Evolutionary conservation across 371 early-diverging fungal genomes (phyloP).

Genomic region (Mucor irregularis): DNA sequence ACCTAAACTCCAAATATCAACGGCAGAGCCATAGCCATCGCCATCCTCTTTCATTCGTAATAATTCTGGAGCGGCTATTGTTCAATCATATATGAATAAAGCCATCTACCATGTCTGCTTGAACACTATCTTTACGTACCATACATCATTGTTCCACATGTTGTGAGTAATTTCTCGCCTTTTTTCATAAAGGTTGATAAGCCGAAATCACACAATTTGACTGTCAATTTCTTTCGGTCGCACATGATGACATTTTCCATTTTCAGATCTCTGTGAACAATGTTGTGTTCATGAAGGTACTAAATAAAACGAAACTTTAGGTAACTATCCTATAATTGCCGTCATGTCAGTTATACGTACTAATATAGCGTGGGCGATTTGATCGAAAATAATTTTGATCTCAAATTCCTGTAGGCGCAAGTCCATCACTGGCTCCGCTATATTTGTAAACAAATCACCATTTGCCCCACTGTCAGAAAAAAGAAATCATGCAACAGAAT

Average conservation of each 20-base stretch:
- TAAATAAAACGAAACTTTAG: background rate
- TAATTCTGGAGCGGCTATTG: constrained; percentile 78
- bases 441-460: constrained; percentile 24
- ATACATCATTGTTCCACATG: constrained; percentile 22
- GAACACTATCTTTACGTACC: no score
- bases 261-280: constrained; percentile 79
- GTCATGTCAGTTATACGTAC: constrained; percentile 11
- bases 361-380: constrained; percentile 26
- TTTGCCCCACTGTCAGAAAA: constrained; percentile 7
- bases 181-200: constrained; percentile 7
- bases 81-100: background rate
- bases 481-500: background rate
- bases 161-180: constrained; percentile 5
- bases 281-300: constrained; percentile 66
- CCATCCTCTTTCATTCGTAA: constrained; percentile 57
- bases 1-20: constrained; percentile 98
- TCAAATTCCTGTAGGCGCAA: constrained; percentile 18
- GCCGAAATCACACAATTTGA: constrained; percentile 23
- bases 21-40: constrained; percentile 91
- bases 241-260: constrained; percentile 72
- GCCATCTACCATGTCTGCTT: background rate
- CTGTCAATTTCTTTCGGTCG: constrained; percentile 8
- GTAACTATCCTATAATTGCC: no score
- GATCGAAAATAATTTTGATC: constrained; percentile 29
- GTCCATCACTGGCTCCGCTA: background rate